Evolutionary conservation across 176 grass and related monocot genomes (phyloP).

Genomic region (Carex littledalei): DNA sequence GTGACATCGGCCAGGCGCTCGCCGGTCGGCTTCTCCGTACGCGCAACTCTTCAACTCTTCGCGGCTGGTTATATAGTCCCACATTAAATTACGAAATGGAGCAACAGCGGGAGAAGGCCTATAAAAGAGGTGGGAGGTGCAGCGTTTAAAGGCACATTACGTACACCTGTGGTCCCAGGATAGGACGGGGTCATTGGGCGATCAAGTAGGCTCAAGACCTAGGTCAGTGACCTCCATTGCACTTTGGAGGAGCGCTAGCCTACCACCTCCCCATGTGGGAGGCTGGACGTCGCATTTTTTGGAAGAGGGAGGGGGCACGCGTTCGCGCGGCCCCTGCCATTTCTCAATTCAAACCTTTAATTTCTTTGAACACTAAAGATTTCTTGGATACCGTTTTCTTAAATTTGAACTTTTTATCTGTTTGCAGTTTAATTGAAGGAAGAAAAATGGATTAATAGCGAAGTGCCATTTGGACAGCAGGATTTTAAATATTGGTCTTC

Average conservation of each 20-base stretch:
- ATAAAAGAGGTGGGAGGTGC: background rate
- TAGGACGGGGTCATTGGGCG: background rate
- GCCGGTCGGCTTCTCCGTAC: background rate
- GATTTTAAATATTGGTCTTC: too few species aligned
- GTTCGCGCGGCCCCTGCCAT: slow-evolving; percentile 37
- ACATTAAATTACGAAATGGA: background rate
- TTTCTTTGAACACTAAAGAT: background rate
- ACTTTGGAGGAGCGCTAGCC: slow-evolving; percentile 15
- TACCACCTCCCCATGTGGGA: slow-evolving; percentile 43
- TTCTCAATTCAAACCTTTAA: background rate
- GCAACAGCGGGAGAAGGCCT: background rate
- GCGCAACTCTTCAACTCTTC: background rate
- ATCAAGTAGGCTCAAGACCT: background rate
- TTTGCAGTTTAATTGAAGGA: too few species aligned
- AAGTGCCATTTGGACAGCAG: too few species aligned
- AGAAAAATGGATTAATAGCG: too few species aligned
- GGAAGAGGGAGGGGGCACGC: slow-evolving; percentile 29
- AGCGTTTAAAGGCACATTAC: background rate
- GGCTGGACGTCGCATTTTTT: slow-evolving; percentile 55
- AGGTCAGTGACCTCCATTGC: slow-evolving; percentile 23
- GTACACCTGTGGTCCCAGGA: background rate
- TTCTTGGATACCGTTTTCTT: background rate
- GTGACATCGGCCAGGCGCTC: too few species aligned
- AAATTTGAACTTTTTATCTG: background rate
- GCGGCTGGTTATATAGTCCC: background rate